These are phyloP conservation scores for Lepraria neglecta DNA, from an alignment of 495 filamentous ascomycete species.

Conservation along the genomic window DNA sequence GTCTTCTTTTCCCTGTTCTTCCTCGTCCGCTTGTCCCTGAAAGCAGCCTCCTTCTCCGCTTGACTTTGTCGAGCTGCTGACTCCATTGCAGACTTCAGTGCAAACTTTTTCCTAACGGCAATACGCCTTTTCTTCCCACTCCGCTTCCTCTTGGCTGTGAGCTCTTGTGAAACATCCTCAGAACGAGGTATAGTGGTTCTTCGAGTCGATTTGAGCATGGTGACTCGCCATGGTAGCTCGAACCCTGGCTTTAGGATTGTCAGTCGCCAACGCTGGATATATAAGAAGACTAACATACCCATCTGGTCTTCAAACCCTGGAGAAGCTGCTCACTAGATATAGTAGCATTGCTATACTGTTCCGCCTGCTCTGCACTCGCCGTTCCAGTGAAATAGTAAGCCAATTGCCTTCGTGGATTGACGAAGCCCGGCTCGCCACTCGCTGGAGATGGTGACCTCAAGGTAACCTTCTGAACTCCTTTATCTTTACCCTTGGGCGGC, in stretches of 20 bases:
- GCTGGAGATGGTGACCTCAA: slow-evolving; percentile 19
- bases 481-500: neutral
- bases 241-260: slow-evolving; percentile 11
- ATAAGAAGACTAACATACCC: slow-evolving; percentile 10
- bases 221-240: slow-evolving; percentile 23
- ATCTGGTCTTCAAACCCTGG: slow-evolving; percentile 10
- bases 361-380: slow-evolving; percentile 5
- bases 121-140: slow-evolving; percentile 28
- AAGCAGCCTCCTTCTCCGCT: slow-evolving; percentile 17
- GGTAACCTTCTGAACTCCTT: slow-evolving; percentile 8
- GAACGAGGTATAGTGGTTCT: neutral
- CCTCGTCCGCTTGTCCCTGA: slow-evolving; percentile 23
- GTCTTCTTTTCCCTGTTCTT: slow-evolving; percentile 28
- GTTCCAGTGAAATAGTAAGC: slow-evolving; percentile 17
- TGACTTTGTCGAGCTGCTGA: neutral
- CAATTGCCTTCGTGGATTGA: slow-evolving; percentile 1
- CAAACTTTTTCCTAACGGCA: slow-evolving; percentile 11
- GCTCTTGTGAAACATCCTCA: neutral
- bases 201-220: neutral
- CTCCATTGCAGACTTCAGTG: neutral
- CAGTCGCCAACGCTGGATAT: neutral
- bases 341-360: slow-evolving; percentile 16
- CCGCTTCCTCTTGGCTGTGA: slow-evolving; percentile 25
- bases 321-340: slow-evolving; percentile 15
- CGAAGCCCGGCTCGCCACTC: slow-evolving; percentile 7